These are phyloP conservation scores for Peronospora destructor DNA, from an alignment of 352 stramenopile genomes.

Conservation along the genomic window DNA sequence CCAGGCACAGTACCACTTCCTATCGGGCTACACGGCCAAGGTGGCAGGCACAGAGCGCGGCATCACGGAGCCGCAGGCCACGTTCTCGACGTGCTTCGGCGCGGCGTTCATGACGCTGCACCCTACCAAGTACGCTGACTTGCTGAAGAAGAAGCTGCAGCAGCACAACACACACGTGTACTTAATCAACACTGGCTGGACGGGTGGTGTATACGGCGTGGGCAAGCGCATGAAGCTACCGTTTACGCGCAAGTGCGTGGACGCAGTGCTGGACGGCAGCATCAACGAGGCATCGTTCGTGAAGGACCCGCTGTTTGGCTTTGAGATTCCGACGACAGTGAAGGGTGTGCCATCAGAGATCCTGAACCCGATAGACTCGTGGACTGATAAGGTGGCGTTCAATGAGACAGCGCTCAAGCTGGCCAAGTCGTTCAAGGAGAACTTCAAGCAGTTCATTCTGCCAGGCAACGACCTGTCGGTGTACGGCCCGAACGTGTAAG, in stretches of 20 bases:
- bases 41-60: constrained; percentile 96
- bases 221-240: constrained; percentile 95
- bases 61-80: constrained; percentile 92
- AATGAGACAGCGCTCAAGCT: constrained; percentile 69
- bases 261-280: constrained; percentile 61
- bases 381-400: constrained; percentile 75
- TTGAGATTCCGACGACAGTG: constrained; percentile 58
- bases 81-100: constrained; percentile 96
- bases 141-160: constrained; percentile 95
- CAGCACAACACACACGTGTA: constrained; percentile 91
- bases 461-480: constrained; percentile 67
- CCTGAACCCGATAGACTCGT: constrained; percentile 68
- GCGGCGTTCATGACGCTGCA: constrained; percentile 96
- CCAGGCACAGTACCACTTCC: constrained; percentile 98
- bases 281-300: constrained; percentile 61
- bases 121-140: constrained; percentile 94
- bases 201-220: constrained; percentile 89
- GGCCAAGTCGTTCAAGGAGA: constrained; percentile 67
- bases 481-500: constrained; percentile 47
- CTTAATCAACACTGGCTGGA: constrained; percentile 98
- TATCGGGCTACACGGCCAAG: constrained; percentile 98
- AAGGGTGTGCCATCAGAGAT: constrained; percentile 68
- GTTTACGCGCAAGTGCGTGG: constrained; percentile 72
- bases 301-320: constrained; percentile 65
- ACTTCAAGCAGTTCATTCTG: constrained; percentile 84